Evolutionary conservation across 78 protist species (phyloP).

Genomic region (Dictyostelium discoideum): dicty_2.7 NC_007090.3:1027501-1028000

Average conservation of each 20-base stretch:
- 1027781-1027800: not conserved
- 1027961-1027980: not conserved
- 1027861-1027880: not conserved
- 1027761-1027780: not conserved
- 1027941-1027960: not conserved
- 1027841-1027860: not conserved
- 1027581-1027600: not conserved
- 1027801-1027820: not conserved
- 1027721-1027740: not conserved
- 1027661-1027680: not conserved
- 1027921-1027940: not conserved
- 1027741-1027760: not conserved
- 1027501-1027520: not conserved
- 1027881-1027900: not conserved
- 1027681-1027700: not conserved
- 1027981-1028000: no score
- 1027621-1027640: not conserved
- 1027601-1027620: not conserved
- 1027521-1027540: not conserved
- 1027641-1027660: no score
- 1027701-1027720: not conserved
- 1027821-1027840: not conserved
- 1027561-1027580: not conserved
- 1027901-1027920: constrained; percentile 11
- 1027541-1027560: not conserved